A percentile compares a stretch with the other conserved stretches of the same genome.
Conservation (phyloP, 2,329 filamentous ascomycete genomes). For the Cercospora berteroae region DNA sequence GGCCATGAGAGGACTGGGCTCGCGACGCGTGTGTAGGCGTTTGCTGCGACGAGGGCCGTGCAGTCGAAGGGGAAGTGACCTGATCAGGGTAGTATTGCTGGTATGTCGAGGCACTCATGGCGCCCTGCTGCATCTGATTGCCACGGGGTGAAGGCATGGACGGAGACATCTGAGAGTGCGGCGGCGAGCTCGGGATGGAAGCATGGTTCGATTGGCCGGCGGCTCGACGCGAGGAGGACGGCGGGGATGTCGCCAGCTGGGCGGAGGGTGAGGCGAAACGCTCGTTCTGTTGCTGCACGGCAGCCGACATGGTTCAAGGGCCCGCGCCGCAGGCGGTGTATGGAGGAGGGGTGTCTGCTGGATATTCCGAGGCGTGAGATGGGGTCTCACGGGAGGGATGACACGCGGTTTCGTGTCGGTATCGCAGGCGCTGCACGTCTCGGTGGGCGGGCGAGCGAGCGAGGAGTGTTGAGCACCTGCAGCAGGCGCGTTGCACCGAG, state of each 20-base stretch:
- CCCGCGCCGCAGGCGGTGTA: slow-evolving; percentile 8
- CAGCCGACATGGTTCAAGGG: slow-evolving; percentile 25
- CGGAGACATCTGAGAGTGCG: slow-evolving; percentile 39
- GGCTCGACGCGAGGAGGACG: slow-evolving; percentile 21
- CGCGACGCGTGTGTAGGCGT: slow-evolving; percentile 25
- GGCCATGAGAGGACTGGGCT: slow-evolving; percentile 37
- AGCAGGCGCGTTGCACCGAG: neutral
- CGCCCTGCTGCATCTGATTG: slow-evolving; percentile 44
- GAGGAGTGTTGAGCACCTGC: neutral
- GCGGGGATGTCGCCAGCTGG: slow-evolving; percentile 19
- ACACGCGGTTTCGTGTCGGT: neutral
- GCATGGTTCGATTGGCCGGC: slow-evolving; percentile 36
- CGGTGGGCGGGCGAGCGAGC: neutral
- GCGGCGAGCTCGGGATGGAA: slow-evolving; percentile 42
- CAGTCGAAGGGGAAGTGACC: slow-evolving; percentile 23
- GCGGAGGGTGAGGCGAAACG: slow-evolving; percentile 20
- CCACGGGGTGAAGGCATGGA: slow-evolving; percentile 47
- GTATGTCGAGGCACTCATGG: slow-evolving; percentile 71
- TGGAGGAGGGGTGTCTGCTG: neutral
- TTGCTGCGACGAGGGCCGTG: slow-evolving; percentile 30
- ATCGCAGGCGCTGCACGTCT: neutral
- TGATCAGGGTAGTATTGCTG: slow-evolving; percentile 57
- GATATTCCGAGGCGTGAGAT: neutral
- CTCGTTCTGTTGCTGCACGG: slow-evolving; percentile 21
- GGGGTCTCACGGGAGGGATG: neutral